These are phyloP conservation scores for Populus simonii DNA, from an alignment of 345 rosid genomes.

Conservation along the genomic window DNA sequence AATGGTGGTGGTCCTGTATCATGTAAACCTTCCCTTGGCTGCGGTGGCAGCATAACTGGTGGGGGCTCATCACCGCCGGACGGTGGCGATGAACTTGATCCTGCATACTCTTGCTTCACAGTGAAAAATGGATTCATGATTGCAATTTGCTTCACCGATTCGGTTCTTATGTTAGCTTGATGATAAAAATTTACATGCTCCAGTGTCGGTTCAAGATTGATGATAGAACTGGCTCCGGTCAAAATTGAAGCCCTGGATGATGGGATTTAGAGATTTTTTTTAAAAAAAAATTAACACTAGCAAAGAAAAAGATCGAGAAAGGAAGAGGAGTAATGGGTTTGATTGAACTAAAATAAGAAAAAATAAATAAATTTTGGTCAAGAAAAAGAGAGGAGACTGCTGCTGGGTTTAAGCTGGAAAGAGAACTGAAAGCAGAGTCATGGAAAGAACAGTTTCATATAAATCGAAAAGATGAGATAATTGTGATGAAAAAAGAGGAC, in stretches of 20 bases:
- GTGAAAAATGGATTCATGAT: slow-evolving; percentile 43
- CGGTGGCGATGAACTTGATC: slow-evolving; percentile 23
- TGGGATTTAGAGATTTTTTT: background rate
- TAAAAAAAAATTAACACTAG: background rate
- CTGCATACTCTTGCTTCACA: slow-evolving; percentile 45
- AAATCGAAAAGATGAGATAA: background rate
- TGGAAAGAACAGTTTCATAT: background rate
- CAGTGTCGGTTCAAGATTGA: background rate
- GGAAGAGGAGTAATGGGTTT: background rate
- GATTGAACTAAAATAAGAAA: background rate
- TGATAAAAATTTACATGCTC: background rate
- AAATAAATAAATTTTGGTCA: too few relatives aligned
- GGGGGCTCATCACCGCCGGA: slow-evolving; percentile 14
- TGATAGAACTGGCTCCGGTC: background rate
- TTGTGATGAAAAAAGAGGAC: background rate
- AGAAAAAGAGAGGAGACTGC: background rate
- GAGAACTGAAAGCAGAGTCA: background rate
- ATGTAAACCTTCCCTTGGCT: slow-evolving; percentile 72
- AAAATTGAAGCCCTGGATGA: background rate
- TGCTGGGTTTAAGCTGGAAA: background rate
- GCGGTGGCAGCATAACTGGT: slow-evolving; percentile 25
- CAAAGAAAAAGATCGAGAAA: background rate
- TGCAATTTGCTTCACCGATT: background rate
- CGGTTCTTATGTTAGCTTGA: background rate
- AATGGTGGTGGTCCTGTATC: slow-evolving; percentile 45